Evolutionary conservation across 345 rosid species (phyloP).

Genomic region (Ailanthus altissimus): DNA sequence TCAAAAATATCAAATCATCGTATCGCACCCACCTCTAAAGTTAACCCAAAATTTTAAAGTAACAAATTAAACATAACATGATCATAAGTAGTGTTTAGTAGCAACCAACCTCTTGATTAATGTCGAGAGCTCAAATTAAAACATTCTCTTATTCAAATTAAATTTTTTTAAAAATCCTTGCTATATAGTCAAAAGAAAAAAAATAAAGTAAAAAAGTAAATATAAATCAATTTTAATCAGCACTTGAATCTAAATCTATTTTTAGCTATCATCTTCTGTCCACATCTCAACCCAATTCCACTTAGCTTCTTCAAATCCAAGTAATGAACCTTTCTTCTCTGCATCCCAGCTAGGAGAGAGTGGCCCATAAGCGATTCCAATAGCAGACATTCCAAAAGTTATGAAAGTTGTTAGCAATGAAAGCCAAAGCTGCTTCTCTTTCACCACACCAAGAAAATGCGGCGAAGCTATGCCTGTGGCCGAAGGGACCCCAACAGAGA

Average conservation of each 20-base stretch:
- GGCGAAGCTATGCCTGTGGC: constrained; percentile 42
- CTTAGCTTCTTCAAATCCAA: constrained; percentile 69
- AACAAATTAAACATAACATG: too few relatives aligned
- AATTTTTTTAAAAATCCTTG: too few relatives aligned
- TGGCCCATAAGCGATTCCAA: constrained; percentile 79
- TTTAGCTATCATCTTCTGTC: constrained; percentile 49
- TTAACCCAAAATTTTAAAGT: background rate
- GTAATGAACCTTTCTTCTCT: constrained; percentile 51
- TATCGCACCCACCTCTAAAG: too few relatives aligned
- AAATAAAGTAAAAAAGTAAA: too few relatives aligned
- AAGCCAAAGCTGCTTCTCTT: constrained; percentile 60
- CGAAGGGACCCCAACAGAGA: constrained; percentile 49
- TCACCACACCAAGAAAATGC: constrained; percentile 36
- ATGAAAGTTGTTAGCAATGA: constrained; percentile 49
- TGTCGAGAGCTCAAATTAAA: too few relatives aligned
- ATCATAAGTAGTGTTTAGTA: too few relatives aligned
- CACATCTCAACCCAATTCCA: constrained; percentile 83
- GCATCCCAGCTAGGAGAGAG: constrained; percentile 76
- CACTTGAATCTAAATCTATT: too few relatives aligned
- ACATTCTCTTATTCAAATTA: too few relatives aligned
- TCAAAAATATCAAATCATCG: too few relatives aligned
- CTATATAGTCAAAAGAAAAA: too few relatives aligned
- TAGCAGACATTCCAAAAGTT: constrained; percentile 61
- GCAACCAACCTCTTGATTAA: too few relatives aligned
- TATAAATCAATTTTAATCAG: too few relatives aligned